Base-by-base conservation (phyloP, 1,284 basidiomycete species). In the Naganishia sp. region DNA sequence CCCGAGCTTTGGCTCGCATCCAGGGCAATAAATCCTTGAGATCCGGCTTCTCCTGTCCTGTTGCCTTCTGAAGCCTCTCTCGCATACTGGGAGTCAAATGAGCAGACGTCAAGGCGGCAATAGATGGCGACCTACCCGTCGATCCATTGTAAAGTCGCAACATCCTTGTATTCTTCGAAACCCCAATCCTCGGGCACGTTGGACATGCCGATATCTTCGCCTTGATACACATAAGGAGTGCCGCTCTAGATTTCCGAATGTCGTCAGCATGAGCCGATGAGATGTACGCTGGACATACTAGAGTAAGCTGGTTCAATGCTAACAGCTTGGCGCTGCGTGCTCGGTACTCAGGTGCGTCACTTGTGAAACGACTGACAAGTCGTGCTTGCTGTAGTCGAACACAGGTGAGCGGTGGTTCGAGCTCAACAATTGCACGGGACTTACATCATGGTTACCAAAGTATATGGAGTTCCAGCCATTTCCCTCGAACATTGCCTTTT, bases 1-100 rank as follows among this genome's bases (percentile, higher is more conserved):
- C 89, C 32, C 89, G 81, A 0, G 87, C 87, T 66, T 88, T 86
- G 68, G 81, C 82, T 73, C 85, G 83, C 70, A 88, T 83, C 11
- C 79, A 80, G 35, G 85, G 83, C 43, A 86, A 71, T 0, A 88
- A 74, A 71, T 87, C 86, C 6, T 80, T 79, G 84, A 87, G 87
- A 55, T 86, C 84, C 2, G 84, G 80, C 9, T 85, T 79, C 18
- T 78, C 76, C 18, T 50, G 71, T 73, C 11, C 79, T 78, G 79
- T 67, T 53, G 77, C 76, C 57, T 74, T 74, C 62, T 75, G 74
- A 42, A 85, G 77, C 67, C 82, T 75, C 52, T 74, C 75, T 32
- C 54, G 32, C 21, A 65, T 35, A n/a, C 67, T 67, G 35, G 18
- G 18, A 46, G 9, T n/a, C 35, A 9, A 28, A 25, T 49, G 31